Evolutionary conservation across 441 rosid genomes (phyloP).

Genomic region (Gossypium davidsonii): DNA sequence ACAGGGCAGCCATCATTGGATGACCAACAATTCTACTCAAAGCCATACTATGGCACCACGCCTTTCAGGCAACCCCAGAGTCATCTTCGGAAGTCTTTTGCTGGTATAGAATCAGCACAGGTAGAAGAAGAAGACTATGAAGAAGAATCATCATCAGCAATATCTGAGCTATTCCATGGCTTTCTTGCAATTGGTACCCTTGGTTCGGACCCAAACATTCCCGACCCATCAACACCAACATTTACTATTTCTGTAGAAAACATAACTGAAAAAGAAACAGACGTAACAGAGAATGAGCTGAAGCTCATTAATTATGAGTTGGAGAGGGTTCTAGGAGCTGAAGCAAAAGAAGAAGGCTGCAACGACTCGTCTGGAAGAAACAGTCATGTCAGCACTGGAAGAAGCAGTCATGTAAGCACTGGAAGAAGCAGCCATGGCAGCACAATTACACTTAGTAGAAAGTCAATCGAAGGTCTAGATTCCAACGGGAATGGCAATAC

Average conservation of each 20-base stretch:
- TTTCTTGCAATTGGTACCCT: conserved; percentile 81
- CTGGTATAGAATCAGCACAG: conserved; percentile 37
- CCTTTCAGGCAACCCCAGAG: conserved; percentile 34
- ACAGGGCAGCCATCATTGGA: conserved; percentile 53
- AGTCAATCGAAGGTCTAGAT: conserved; percentile 49
- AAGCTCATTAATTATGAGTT: conserved; percentile 67
- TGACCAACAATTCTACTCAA: conserved; percentile 48
- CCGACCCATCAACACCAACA: conserved; percentile 61
- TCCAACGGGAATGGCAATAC: conserved; percentile 37
- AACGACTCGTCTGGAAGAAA: conserved; percentile 66
- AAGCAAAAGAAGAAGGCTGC: conserved; percentile 52
- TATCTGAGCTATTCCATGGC: conserved; percentile 64
- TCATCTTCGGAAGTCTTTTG: conserved; percentile 35
- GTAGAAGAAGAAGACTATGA: conserved; percentile 36
- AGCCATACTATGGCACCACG: conserved; percentile 36
- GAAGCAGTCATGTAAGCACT: conserved; percentile 74
- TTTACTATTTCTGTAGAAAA: conserved; percentile 57
- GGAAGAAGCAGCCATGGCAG: conserved; percentile 67
- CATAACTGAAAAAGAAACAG: conserved; percentile 63
- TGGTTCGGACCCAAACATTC: conserved; percentile 46
- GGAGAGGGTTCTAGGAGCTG: conserved; percentile 64
- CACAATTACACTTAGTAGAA: conserved; percentile 69
- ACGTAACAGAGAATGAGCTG: conserved; percentile 63
- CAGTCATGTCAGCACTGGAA: conserved; percentile 48
- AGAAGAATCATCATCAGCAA: conserved; percentile 45